Percentiles rank a stretch among this genome's conserved stretches.
phyloP scores from a whole-genome alignment of 768 basidiomycete species.

The Hericium alpestre region DNA sequence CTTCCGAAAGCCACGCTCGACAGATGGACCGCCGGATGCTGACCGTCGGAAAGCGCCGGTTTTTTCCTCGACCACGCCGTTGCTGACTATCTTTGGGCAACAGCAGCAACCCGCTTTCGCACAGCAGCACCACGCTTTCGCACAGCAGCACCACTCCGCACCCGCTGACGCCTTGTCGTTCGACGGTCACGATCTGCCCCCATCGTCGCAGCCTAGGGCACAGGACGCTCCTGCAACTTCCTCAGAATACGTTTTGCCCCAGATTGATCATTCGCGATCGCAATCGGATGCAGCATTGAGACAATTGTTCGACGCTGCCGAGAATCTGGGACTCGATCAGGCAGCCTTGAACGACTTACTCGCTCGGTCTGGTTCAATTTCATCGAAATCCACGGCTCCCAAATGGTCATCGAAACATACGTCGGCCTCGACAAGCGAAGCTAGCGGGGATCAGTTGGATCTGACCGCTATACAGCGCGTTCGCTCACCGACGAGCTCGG shows the following conservation, averaged over 20 bases:
- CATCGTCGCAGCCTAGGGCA: not conserved
- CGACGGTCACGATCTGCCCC: not conserved
- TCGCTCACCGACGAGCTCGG: constrained; percentile 14
- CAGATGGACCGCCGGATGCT: constrained; percentile 17
- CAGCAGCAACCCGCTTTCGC: constrained; percentile 3
- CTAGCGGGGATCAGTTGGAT: constrained; percentile 4
- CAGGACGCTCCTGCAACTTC: not conserved
- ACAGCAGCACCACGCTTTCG: not conserved
- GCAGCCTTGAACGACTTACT: constrained; percentile 60
- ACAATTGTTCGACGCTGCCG: constrained; percentile 69
- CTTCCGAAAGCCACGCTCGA: constrained; percentile 38
- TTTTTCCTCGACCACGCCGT: constrained; percentile 5
- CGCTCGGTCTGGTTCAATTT: constrained; percentile 58
- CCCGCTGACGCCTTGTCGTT: constrained; percentile 11
- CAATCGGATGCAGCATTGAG: constrained; percentile 41
- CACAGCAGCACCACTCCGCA: constrained; percentile 5
- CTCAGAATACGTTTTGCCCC: not conserved
- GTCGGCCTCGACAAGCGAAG: constrained; percentile 25
- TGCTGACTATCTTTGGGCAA: not conserved
- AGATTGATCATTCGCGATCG: not conserved
- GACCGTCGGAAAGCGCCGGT: constrained; percentile 15
- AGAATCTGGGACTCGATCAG: constrained; percentile 66
- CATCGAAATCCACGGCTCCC: constrained; percentile 39
- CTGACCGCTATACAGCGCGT: constrained; percentile 1
- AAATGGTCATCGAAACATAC: constrained; percentile 33